Evolutionary conservation across 1,139 yeast genomes (phyloP).

Genomic region (Eremothecium gossypii): DNA sequence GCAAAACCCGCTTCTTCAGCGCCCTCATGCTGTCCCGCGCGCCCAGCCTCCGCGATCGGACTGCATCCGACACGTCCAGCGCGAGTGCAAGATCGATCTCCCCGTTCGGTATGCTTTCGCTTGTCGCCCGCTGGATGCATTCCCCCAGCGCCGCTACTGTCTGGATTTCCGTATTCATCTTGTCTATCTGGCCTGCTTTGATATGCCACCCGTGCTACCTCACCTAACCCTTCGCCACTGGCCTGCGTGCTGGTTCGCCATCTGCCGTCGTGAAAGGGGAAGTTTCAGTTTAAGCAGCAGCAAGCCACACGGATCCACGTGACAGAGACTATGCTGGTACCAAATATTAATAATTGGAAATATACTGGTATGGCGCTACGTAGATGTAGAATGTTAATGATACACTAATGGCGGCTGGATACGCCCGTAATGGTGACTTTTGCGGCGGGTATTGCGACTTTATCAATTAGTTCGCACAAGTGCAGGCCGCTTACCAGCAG

Average conservation of each 20-base stretch:
- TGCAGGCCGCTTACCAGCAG: too few relatives aligned
- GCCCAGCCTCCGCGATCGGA: constrained; percentile 73
- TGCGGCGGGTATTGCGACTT: too few relatives aligned
- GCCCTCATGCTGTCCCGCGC: constrained; percentile 81
- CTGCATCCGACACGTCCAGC: constrained; percentile 79
- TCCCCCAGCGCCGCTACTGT: constrained; percentile 44
- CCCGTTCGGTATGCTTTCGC: constrained; percentile 85
- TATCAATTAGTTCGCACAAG: too few relatives aligned
- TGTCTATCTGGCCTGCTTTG: background rate
- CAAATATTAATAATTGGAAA: too few relatives aligned
- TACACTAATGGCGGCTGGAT: constrained; percentile 1
- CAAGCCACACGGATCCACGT: too few relatives aligned
- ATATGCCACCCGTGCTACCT: background rate
- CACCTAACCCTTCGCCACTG: too few relatives aligned
- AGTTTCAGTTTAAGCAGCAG: too few relatives aligned
- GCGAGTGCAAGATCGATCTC: constrained; percentile 67
- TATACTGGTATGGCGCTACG: too few relatives aligned
- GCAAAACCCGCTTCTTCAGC: constrained; percentile 62
- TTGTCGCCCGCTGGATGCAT: constrained; percentile 69
- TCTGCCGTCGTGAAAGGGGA: background rate
- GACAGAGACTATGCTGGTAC: background rate
- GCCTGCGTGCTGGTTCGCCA: too few relatives aligned
- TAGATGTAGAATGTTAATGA: too few relatives aligned
- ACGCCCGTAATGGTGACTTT: background rate
- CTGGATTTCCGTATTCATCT: constrained; percentile 5